Evolutionary conservation across 1,284 basidiomycete species (phyloP).

Genomic region (Abortiporus biennis): DNA sequence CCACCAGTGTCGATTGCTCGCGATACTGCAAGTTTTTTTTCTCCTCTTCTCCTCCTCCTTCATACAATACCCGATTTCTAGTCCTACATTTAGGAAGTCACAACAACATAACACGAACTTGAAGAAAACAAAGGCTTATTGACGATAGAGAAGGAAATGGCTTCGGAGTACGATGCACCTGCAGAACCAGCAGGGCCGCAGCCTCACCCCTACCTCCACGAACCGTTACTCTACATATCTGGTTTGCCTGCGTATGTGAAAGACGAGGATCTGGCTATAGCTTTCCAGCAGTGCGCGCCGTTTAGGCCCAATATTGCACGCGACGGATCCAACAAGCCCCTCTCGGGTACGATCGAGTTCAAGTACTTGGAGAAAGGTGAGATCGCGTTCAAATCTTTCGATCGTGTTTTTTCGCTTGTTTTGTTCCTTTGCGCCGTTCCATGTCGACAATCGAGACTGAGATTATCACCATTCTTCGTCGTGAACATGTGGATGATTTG

Average conservation of each 20-base stretch:
- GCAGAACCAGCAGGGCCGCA: constrained; percentile 22
- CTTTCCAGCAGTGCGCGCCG: constrained; percentile 67
- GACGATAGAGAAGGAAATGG: constrained; percentile 15
- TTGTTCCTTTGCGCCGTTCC: too few relatives aligned
- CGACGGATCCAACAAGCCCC: constrained; percentile 43
- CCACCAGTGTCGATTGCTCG: background rate
- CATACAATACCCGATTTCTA: background rate
- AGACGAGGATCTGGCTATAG: constrained; percentile 67
- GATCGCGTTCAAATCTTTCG: too few relatives aligned
- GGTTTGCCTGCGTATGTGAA: constrained; percentile 63
- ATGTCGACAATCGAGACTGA: too few relatives aligned
- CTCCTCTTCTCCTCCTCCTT: background rate
- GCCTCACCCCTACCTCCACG: constrained; percentile 73
- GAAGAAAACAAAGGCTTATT: background rate
- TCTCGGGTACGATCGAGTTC: constrained; percentile 73
- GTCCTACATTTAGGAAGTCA: too few relatives aligned
- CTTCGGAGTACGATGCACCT: constrained; percentile 21
- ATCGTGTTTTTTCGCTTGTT: too few relatives aligned
- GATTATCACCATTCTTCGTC: too few relatives aligned
- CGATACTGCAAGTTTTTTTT: background rate
- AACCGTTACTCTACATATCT: constrained; percentile 72
- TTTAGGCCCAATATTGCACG: constrained; percentile 71
- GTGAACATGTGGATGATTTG: too few relatives aligned
- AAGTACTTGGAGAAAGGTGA: constrained; percentile 72
- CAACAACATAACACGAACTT: too few relatives aligned